Percentiles rank a stretch among this genome's conserved stretches.
Evolutionary conservation across 1,284 basidiomycete species (phyloP).

Genomic region (Ceratobasidium sp.): DNA sequence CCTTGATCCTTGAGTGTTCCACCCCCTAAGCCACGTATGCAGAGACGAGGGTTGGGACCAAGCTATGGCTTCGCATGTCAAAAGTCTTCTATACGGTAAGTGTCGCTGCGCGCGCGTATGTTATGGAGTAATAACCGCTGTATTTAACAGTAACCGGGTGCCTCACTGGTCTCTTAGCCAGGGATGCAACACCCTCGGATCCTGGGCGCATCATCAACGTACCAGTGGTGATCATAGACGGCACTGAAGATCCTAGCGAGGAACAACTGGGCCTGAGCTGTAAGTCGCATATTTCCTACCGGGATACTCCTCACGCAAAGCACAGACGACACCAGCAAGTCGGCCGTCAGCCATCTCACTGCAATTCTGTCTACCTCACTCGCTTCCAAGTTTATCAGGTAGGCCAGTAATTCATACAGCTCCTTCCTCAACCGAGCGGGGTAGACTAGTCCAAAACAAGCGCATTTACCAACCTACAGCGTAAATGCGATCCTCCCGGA

Average conservation of each 20-base stretch:
- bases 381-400: conserved; percentile 25
- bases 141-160: conserved; percentile 50
- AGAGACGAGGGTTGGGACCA: conserved; percentile 77
- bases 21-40: not conserved
- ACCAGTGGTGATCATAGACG: conserved; percentile 60
- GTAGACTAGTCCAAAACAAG: conserved; percentile 1
- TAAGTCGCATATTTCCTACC: not conserved
- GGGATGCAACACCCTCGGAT: conserved; percentile 68
- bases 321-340: conserved; percentile 78
- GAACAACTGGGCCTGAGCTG: conserved; percentile 11
- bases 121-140: not conserved
- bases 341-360: conserved; percentile 78
- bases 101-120: not conserved
- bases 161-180: conserved; percentile 68
- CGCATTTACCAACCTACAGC: not conserved
- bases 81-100: conserved; percentile 75
- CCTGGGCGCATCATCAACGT: conserved; percentile 82
- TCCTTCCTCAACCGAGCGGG: conserved; percentile 2
- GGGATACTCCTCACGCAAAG: not conserved
- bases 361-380: conserved; percentile 16
- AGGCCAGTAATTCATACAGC: not conserved
- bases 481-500: conserved; percentile 42
- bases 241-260: not conserved
- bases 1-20: not conserved
- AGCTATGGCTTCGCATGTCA: conserved; percentile 79